Conservation (phyloP, 2,329 filamentous ascomycete species). For the Penicillium brevicompactum region DNA sequence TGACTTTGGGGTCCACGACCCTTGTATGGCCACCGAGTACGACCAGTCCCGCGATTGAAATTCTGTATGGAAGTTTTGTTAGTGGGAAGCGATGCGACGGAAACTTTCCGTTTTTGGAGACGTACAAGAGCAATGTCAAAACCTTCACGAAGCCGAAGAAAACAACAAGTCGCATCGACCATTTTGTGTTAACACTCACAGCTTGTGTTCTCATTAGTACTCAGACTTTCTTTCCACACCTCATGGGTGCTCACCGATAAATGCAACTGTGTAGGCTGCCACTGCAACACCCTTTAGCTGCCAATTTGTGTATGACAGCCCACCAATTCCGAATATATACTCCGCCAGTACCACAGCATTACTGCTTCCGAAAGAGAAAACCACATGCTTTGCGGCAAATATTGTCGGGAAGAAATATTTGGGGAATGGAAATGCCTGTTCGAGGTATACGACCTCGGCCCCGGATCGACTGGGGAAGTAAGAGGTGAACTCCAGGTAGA, state of each 20-base stretch:
- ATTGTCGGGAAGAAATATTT: slow-evolving; percentile 65
- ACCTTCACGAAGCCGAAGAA: slow-evolving; percentile 62
- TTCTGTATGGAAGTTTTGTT: slow-evolving; percentile 28
- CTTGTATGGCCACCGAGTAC: slow-evolving; percentile 59
- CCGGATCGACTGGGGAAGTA: slow-evolving; percentile 70
- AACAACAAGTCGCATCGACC: slow-evolving; percentile 60
- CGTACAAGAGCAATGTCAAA: slow-evolving; percentile 59
- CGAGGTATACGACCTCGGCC: slow-evolving; percentile 67
- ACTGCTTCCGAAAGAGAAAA: slow-evolving; percentile 66
- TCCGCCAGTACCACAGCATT: slow-evolving; percentile 65
- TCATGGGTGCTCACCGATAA: slow-evolving; percentile 48
- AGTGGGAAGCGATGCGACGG: background rate
- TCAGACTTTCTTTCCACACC: no score
- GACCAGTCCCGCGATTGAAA: slow-evolving; percentile 62
- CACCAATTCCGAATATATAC: slow-evolving; percentile 63
- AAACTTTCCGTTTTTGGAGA: background rate
- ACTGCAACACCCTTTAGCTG: slow-evolving; percentile 67
- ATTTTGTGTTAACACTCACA: slow-evolving; percentile 58
- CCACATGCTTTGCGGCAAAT: slow-evolving; percentile 64
- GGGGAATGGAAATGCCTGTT: slow-evolving; percentile 67
- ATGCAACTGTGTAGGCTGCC: slow-evolving; percentile 62
- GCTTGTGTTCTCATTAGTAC: slow-evolving; percentile 22
- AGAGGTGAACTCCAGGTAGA: slow-evolving; percentile 65
- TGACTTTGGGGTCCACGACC: slow-evolving; percentile 54
- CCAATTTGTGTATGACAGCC: slow-evolving; percentile 57